Conservation (phyloP, 768 basidiomycete genomes). For the Leccinum subtestaceum region DNA sequence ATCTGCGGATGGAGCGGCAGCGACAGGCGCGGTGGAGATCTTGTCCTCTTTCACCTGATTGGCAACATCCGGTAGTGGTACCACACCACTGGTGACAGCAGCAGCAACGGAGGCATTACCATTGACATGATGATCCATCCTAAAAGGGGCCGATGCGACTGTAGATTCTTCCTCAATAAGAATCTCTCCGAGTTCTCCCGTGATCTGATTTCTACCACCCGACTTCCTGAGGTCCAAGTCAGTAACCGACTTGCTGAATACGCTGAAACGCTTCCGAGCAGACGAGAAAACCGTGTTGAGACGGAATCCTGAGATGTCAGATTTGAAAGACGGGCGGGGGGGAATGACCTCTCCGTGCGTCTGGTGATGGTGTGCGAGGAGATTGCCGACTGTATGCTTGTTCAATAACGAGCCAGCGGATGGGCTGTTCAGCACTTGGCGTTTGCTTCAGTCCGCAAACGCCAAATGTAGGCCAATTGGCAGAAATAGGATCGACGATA, state of each 20-base stretch:
- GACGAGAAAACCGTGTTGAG: slow-evolving; percentile 43
- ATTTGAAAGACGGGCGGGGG: slow-evolving; percentile 45
- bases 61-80: slow-evolving; percentile 14
- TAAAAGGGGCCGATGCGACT: slow-evolving; percentile 16
- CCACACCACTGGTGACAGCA: slow-evolving; percentile 23
- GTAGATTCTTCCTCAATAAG: slow-evolving; percentile 50
- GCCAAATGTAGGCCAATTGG: slow-evolving; percentile 66
- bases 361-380: slow-evolving; percentile 28
- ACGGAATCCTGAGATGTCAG: slow-evolving; percentile 39
- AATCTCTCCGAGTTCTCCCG: slow-evolving; percentile 74
- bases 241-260: slow-evolving; percentile 41
- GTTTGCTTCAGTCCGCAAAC: slow-evolving; percentile 61
- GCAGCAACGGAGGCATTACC: slow-evolving; percentile 13
- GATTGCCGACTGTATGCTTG: slow-evolving; percentile 47
- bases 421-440: slow-evolving; percentile 19
- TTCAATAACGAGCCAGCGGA: slow-evolving; percentile 71
- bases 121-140: slow-evolving; percentile 32
- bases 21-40: slow-evolving; percentile 2
- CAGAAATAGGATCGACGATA: slow-evolving; percentile 62
- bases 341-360: slow-evolving; percentile 31
- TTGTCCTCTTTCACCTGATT: slow-evolving; percentile 6
- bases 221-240: slow-evolving; percentile 24
- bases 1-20: background rate
- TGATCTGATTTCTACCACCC: slow-evolving; percentile 37
- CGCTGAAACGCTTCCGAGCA: slow-evolving; percentile 62